Base-by-base conservation (phyloP, 2,329 filamentous ascomycete species). In the Arthrobotrys sphaeroides region DNA sequence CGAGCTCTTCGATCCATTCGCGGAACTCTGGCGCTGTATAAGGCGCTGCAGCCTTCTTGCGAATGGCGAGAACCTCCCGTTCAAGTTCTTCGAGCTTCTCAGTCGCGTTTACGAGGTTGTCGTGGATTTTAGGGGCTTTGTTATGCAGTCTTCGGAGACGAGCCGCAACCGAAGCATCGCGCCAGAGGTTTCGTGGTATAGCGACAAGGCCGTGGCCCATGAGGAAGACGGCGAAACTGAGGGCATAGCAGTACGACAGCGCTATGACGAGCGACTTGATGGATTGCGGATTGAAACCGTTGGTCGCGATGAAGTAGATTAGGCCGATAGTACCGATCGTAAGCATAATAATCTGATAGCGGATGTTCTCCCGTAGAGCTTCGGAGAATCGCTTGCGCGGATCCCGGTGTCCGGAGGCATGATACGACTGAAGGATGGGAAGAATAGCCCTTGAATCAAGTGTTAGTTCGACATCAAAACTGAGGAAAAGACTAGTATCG, bases 191-290 rank as follows among this genome's bases (percentile, higher is more conserved):
- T 78, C 94, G 87, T 0, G 95, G 95, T 69, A 99, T 91, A 0
- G 94, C 91, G 31, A 99, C 95, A 24, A 99, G 86, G 5, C 95
- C 95, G 82, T 99, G 95, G 5, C 95, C 95, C 94, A 99, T 98
- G 42, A 99, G 86, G 81, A 97, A 98, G 77, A 99, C 97, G 49
- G 94, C 95, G 61, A 98, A 86, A 3, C 94, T 86, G 79, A 99
- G 84, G 79, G 94, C 93, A 91, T 94, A 98, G 74, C 93, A 92
- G 82, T 99, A 99, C 38, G 94, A 92, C 73, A 98, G 85, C 12
- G 95, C 94, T 92, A 99, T 97, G 77, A 96, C 87, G 42, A 96
- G 85, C 36, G 88, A 90, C 84, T 96, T 97, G 79, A 98, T 86
- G 0, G 90, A 90, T 1, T 85, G 86, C 73, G 90, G 87, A 24